Base-by-base conservation (phyloP, 805 yeast genomes). In the Trichomonascus vanleenenianus region DNA sequence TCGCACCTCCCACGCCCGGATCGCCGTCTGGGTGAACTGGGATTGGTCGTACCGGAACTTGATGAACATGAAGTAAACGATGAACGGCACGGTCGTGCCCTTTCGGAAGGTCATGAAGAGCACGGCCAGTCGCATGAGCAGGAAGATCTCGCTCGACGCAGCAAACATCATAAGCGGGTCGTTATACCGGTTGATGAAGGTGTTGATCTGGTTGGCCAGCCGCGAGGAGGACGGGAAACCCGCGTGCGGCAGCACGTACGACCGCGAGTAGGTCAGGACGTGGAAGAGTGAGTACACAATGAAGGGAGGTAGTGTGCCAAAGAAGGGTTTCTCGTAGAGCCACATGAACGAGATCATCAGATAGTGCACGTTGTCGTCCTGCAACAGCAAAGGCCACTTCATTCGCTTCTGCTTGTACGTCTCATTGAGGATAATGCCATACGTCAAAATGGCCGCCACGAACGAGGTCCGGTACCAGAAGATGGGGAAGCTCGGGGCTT, bases 231-330 rank as follows among this genome's bases (percentile, higher is more conserved):
- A 43, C 3, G 60, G 45, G 48, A 64, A 42, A 45, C 74, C 73
- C 19, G 79, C 64, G 4, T 76, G 68, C 34, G 97, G 95, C 43
- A 89, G 68, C 46, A 91, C 53, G 52, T 72, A 74, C 36, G 78
- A 72, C 55, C 83, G 78, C 45, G 75, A 52, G 67, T 85, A 91
- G 15, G 83, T 80, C 57, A 88, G 68, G 9, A 78, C 79, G 62
- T 89, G 97, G 77, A 91, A 88, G 15, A 80, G 60, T 6, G 96
- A 82, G 63, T 83, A 89, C 46, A 85, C 68, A 39, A 78, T 69
- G 59, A 84, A 87, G 45, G 97, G 95, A 19, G 81, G 61, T 51
- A 83, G 66, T 2, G 95, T 74, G 45, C 85, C 60, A 30, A 76
- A 63, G 51, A 76, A 75, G 49, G 73, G 76, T 40, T 82, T 79